Percentiles rank a stretch among this genome's conserved stretches.
phyloP scores from a whole-genome alignment of 1,284 basidiomycete species.

The Tylopilus sp. region DNA sequence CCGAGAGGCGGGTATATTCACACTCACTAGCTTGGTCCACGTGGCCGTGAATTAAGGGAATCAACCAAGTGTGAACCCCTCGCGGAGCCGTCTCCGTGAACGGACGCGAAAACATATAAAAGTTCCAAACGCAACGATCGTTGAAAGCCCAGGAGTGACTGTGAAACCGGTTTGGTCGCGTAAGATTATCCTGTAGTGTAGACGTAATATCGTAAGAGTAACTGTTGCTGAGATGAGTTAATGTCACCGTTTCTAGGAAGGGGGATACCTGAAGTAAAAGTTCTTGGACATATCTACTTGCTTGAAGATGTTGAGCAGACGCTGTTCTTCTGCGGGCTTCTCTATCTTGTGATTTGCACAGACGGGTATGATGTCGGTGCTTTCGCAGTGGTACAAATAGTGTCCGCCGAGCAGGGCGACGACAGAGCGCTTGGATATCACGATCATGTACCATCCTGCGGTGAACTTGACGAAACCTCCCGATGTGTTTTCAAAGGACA shows the following conservation, averaged over 20 bases:
- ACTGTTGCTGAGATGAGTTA: slow-evolving; percentile 42
- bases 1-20: not conserved
- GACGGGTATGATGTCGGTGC: slow-evolving; percentile 81
- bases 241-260: not conserved
- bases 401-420: slow-evolving; percentile 96
- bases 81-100: slow-evolving; percentile 41
- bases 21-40: slow-evolving; percentile 96
- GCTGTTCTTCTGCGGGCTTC: slow-evolving; percentile 79
- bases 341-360: slow-evolving; percentile 76
- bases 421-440: slow-evolving; percentile 87
- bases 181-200: slow-evolving; percentile 93
- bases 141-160: slow-evolving; percentile 67
- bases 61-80: slow-evolving; percentile 67
- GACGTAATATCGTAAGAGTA: slow-evolving; percentile 98
- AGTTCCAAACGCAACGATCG: slow-evolving; percentile 96
- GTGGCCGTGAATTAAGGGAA: slow-evolving; percentile 93
- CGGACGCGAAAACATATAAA: slow-evolving; percentile 78
- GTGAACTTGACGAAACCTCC: slow-evolving; percentile 86
- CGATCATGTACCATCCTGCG: slow-evolving; percentile 88
- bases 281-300: slow-evolving; percentile 98
- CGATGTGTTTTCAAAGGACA: not conserved
- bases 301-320: slow-evolving; percentile 90
- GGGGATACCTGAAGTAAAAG: slow-evolving; percentile 91
- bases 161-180: slow-evolving; percentile 47
- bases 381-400: slow-evolving; percentile 97